Conservation (phyloP, 148 eudicot genomes). For the Fagopyrum homotropicum region DNA sequence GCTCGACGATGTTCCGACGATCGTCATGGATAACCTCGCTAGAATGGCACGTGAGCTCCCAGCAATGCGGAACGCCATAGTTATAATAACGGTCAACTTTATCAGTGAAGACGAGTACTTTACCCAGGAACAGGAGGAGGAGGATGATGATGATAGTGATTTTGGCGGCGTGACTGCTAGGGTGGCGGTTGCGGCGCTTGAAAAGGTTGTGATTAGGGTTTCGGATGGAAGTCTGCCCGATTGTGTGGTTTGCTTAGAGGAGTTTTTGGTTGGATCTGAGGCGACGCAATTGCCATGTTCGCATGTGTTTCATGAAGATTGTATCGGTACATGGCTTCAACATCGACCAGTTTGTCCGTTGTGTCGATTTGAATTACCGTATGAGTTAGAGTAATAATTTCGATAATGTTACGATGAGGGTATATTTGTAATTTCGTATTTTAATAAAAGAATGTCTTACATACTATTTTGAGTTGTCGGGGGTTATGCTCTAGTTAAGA, state of each 20-base stretch:
- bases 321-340: constrained; percentile 18
- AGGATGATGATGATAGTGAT: neutral
- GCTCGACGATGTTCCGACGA: neutral
- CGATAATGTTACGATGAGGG: no score
- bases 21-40: neutral
- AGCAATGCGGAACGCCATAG: neutral
- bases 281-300: constrained; percentile 22
- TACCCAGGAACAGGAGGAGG: neutral
- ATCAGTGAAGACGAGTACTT: neutral
- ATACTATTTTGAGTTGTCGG: no score
- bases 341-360: constrained; percentile 16
- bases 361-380: constrained; percentile 11
- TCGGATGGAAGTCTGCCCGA: neutral
- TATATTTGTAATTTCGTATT: no score
- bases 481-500: no score
- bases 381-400: no score
- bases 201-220: neutral
- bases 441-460: no score
- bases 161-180: neutral
- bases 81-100: neutral
- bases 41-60: no score
- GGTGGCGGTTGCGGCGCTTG: neutral
- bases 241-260: constrained; percentile 20
- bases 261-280: neutral
- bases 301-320: constrained; percentile 18